Percentiles rank a stretch among this genome's conserved stretches.
These are phyloP conservation scores for Aspergillus avenaceus DNA, from an alignment of 495 filamentous ascomycete species.

Conservation along the genomic window DNA sequence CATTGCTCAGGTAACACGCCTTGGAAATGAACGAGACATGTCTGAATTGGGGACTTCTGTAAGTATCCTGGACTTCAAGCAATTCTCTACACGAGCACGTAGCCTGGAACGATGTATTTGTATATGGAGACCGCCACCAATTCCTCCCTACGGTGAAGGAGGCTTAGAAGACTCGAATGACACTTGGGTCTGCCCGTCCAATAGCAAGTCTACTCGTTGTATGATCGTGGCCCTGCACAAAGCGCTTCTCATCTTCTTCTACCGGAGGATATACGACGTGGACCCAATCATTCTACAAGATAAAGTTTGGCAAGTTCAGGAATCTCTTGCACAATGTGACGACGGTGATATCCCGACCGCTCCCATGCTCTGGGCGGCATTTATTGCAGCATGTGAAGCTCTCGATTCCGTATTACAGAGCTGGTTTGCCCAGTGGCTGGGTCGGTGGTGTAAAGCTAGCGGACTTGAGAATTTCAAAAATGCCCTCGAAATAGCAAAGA, in stretches of 20 bases:
- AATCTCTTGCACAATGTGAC: slow-evolving; percentile 17
- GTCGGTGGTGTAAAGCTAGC: slow-evolving; percentile 12
- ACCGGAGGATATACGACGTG: slow-evolving; percentile 26
- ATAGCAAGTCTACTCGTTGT: slow-evolving; percentile 8
- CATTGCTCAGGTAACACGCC: slow-evolving; percentile 20
- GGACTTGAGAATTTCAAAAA: slow-evolving; percentile 10
- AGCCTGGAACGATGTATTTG: slow-evolving; percentile 16
- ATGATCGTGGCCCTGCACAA: slow-evolving; percentile 23
- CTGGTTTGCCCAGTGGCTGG: slow-evolving; percentile 24
- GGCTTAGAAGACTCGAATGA: not conserved
- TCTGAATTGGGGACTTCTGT: slow-evolving; percentile 4
- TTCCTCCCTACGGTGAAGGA: not conserved
- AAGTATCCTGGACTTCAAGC: slow-evolving; percentile 12
- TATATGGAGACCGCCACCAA: slow-evolving; percentile 2
- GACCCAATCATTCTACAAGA: slow-evolving; percentile 19
- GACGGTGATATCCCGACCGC: not conserved
- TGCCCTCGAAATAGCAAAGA: not conserved
- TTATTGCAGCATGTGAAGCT: slow-evolving; percentile 27
- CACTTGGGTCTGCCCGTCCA: not conserved
- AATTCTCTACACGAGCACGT: slow-evolving; percentile 19
- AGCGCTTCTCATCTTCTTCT: slow-evolving; percentile 26
- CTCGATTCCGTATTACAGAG: slow-evolving; percentile 16
- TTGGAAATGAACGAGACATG: slow-evolving; percentile 23
- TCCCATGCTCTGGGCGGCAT: slow-evolving; percentile 21
- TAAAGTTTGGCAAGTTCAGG: slow-evolving; percentile 16